Evolutionary conservation across 192 early-diverging fungal species (phyloP).

Genomic region (Backusella macrospora): DNA sequence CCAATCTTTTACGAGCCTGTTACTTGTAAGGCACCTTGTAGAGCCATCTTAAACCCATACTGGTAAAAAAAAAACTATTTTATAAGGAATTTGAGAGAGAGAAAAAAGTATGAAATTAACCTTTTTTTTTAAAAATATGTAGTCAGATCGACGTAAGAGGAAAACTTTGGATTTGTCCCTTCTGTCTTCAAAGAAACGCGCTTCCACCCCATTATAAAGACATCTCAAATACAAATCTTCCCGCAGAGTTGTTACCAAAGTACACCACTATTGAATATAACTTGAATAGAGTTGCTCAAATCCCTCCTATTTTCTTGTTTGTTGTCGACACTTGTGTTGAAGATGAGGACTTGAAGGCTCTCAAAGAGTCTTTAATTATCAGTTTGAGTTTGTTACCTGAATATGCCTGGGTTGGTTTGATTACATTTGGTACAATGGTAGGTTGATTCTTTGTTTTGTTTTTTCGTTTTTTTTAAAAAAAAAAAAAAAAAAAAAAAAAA

Average conservation of each 20-base stretch:
- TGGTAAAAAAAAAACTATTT: constrained; percentile 63
- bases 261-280: constrained; percentile 98
- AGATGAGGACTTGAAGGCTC: constrained; percentile 93
- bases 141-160: constrained; percentile 96
- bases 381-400: constrained; percentile 89
- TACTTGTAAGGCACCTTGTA: constrained; percentile 92
- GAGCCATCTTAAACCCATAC: constrained; percentile 96
- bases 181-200: constrained; percentile 95
- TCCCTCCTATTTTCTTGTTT: constrained; percentile 95
- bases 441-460: too few species aligned
- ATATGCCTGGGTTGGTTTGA: constrained; percentile 90
- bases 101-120: too few species aligned
- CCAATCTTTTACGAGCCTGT: constrained; percentile 96
- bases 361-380: constrained; percentile 92
- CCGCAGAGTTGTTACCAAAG: constrained; percentile 87
- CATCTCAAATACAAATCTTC: constrained; percentile 89
- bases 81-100: background rate
- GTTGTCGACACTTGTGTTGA: constrained; percentile 97
- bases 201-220: constrained; percentile 98
- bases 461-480: background rate
- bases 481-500: background rate
- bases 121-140: constrained; percentile 10
- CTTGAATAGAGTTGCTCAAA: constrained; percentile 79
- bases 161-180: constrained; percentile 98
- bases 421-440: constrained; percentile 99